These are phyloP conservation scores for Nissolia schottii DNA, from an alignment of 306 rosid genomes.

Conservation along the genomic window DNA sequence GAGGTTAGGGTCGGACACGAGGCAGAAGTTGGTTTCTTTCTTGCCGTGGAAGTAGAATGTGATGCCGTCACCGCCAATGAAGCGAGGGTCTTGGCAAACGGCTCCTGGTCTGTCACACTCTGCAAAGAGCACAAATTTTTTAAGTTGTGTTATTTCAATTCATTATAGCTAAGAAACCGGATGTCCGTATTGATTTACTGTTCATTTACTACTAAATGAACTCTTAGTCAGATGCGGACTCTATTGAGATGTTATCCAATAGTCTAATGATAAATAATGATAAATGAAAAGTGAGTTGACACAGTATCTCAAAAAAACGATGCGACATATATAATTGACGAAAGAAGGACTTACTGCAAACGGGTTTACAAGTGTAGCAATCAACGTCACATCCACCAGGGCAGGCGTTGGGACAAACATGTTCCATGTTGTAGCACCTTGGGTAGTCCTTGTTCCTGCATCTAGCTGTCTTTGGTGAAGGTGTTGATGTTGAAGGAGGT, in stretches of 20 bases:
- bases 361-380: conserved; percentile 56
- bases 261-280: too few relatives aligned
- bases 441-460: conserved; percentile 41
- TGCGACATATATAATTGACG: too few relatives aligned
- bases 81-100: conserved; percentile 56
- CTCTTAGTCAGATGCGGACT: too few relatives aligned
- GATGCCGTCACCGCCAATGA: conserved; percentile 61
- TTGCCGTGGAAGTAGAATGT: conserved; percentile 76
- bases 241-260: too few relatives aligned
- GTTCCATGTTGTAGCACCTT: conserved; percentile 37
- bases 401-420: conserved; percentile 48
- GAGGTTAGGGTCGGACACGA: conserved; percentile 51
- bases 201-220: too few relatives aligned
- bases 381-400: conserved; percentile 57
- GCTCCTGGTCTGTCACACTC: conserved; percentile 41
- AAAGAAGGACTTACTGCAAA: conserved; percentile 55
- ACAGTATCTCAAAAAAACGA: too few relatives aligned
- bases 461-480: conserved; percentile 26
- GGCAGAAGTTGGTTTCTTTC: conserved; percentile 56
- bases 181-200: too few relatives aligned
- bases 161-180: background rate
- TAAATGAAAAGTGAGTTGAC: too few relatives aligned
- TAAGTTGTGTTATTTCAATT: background rate
- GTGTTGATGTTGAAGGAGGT: too few relatives aligned
- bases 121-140: too few relatives aligned